These are phyloP conservation scores for Citrus trifoliata DNA, from an alignment of 345 rosid genomes.

Conservation along the genomic window DNA sequence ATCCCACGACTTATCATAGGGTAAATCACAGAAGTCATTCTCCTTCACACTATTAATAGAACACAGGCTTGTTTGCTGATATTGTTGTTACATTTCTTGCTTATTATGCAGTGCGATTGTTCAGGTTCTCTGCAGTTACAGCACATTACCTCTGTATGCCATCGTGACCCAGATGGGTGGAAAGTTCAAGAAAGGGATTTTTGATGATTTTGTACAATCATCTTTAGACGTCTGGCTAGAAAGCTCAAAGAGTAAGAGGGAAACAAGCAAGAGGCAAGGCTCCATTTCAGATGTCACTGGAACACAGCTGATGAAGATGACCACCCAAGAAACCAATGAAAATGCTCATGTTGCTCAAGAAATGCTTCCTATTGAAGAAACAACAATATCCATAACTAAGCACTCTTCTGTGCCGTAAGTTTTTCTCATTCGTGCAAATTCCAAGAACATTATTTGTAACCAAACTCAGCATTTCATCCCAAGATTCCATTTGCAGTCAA, in stretches of 20 bases:
- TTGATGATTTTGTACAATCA: conserved; percentile 22
- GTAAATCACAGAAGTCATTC: conserved; percentile 27
- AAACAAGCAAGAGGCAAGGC: conserved; percentile 9
- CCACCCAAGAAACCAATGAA: conserved; percentile 10
- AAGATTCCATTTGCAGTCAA: not conserved
- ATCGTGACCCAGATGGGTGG: conserved; percentile 89
- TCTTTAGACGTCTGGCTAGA: conserved; percentile 29
- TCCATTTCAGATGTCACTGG: not conserved
- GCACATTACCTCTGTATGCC: conserved; percentile 77
- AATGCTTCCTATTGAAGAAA: conserved; percentile 10
- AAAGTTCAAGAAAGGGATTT: conserved; percentile 49
- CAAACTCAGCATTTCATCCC: not conserved
- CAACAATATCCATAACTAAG: conserved; percentile 2
- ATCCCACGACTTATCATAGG: conserved; percentile 76
- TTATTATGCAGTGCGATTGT: conserved; percentile 53
- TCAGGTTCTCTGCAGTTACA: conserved; percentile 89
- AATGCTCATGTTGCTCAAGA: not conserved
- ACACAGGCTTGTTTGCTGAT: not conserved
- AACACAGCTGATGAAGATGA: not conserved
- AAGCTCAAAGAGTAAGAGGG: not conserved
- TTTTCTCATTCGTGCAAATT: not conserved
- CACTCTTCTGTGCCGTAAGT: no score
- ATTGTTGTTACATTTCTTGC: not conserved
- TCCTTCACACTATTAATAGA: not conserved
- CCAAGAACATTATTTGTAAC: no score